Evolutionary conservation across 495 filamentous ascomycete genomes (phyloP).

Genomic region (Podospora tetraspora): DNA sequence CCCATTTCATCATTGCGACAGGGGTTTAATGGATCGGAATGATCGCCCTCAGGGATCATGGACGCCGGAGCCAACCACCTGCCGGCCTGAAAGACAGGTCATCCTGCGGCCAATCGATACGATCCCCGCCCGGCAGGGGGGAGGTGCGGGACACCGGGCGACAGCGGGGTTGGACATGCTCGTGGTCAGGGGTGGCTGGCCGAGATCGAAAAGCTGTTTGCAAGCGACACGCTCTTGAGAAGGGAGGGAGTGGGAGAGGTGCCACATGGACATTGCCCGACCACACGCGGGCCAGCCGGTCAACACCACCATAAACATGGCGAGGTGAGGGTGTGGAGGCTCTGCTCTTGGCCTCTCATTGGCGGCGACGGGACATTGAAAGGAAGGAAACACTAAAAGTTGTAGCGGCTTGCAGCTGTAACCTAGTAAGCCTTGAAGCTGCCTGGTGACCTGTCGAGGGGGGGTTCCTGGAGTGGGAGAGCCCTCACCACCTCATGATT

Average conservation of each 20-base stretch:
- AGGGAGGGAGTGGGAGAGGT: background rate
- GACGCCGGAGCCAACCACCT: constrained; percentile 20
- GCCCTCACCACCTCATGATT: background rate
- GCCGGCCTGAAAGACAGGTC: background rate
- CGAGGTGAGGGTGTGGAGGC: background rate
- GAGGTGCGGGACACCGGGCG: constrained; percentile 10
- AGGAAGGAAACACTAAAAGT: background rate
- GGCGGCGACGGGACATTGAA: background rate
- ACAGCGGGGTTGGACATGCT: constrained; percentile 16
- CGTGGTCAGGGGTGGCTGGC: constrained; percentile 5
- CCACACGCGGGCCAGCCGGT: too few relatives aligned
- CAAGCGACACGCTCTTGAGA: background rate
- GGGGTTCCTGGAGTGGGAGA: background rate
- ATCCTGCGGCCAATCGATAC: constrained; percentile 22
- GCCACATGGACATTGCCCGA: background rate
- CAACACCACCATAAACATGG: background rate
- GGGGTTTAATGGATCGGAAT: constrained; percentile 14
- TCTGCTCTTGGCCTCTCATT: background rate
- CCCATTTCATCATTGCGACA: constrained; percentile 22
- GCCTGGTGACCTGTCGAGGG: background rate
- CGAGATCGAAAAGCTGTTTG: background rate
- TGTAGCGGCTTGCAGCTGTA: background rate
- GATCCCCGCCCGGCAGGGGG: constrained; percentile 4
- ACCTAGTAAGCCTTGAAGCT: background rate
- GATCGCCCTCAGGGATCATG: constrained; percentile 23